Base-by-base conservation (phyloP, 345 rosid species). In the Eutrema japonicum region DNA sequence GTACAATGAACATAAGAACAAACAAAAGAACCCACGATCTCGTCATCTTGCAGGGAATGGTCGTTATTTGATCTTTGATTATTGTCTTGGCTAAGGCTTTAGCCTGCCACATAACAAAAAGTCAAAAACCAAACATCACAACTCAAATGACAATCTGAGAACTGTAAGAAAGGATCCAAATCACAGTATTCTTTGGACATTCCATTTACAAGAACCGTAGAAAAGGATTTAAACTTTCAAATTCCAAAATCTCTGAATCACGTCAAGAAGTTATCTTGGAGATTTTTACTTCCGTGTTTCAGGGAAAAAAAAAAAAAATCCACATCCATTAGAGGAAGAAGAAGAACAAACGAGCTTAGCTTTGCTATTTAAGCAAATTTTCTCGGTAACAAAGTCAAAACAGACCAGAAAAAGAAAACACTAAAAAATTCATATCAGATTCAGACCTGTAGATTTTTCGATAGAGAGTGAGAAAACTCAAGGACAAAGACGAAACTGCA, bases 21-120 rank as follows among this genome's bases (percentile, higher is more conserved):
- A 83, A 77, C 51, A 91, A 85, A 68, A 88, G 84, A 43, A 91
- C 74, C 94, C 83, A 85, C 3, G 89, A 88, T 77, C 92, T 87
- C 73, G 83, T 76, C 97, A 91, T 90, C 58, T 36, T 77, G 33
- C 51, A 52, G 41, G 47, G 29, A 12, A 70, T 35, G 35, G 14
- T 58, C 26, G 43, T 64, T 54, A 35, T 3, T 27, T 55, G 45
- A 33, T 50, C 46, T 65, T 14, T 26, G 46, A 18, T 40, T 30
- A 13, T 30, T 37, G 71, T 56, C 75, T 72, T 74, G 67, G 54
- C 18, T 18, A 18, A 18, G 18, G 18, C 57, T 56, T 65, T 72
- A 35, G 8, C 78, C 82, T 65, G 49, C 37, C 41, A 40, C 71
- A 64, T 54, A 64, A 48, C 70, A 62, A 70, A n/a, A n/a, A n/a